phyloP scores from a whole-genome alignment of 139 green algal species.

The Chlorella sorokiniana region DNA sequence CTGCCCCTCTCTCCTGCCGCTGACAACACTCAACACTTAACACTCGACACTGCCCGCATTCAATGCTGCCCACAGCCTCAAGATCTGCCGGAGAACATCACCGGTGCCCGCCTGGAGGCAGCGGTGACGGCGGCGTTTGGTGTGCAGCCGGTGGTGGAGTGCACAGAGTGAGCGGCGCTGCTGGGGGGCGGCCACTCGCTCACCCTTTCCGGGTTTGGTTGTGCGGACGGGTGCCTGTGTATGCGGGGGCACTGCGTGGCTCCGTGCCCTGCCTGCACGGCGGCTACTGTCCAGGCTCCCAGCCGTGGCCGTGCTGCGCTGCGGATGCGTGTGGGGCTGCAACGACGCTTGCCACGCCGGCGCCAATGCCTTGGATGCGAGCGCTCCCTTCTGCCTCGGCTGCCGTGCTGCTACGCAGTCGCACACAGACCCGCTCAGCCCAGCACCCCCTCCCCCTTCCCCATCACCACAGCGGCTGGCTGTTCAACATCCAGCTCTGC shows the following conservation, averaged over 20 bases:
- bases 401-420: neutral
- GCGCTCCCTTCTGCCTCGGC: neutral
- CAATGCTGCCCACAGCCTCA: constrained; percentile 13
- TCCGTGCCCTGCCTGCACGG: too few relatives aligned
- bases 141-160: neutral
- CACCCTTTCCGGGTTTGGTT: too few relatives aligned
- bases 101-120: neutral
- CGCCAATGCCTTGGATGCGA: too few relatives aligned
- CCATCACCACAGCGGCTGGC: neutral
- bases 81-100: neutral
- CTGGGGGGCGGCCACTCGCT: too few relatives aligned
- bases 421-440: neutral
- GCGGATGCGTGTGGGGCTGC: too few relatives aligned
- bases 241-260: too few relatives aligned
- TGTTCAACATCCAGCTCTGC: constrained; percentile 1
- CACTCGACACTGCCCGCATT: neutral
- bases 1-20: too few relatives aligned
- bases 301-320: too few relatives aligned
- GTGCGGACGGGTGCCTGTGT: too few relatives aligned
- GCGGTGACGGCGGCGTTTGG: neutral
- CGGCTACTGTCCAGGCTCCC: too few relatives aligned
- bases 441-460: neutral
- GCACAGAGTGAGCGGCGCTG: neutral
- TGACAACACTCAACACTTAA: too few relatives aligned
- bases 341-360: too few relatives aligned